Conservation (phyloP, 2,329 filamentous ascomycete species). For the Ophiocordyceps unilateralis region DNA sequence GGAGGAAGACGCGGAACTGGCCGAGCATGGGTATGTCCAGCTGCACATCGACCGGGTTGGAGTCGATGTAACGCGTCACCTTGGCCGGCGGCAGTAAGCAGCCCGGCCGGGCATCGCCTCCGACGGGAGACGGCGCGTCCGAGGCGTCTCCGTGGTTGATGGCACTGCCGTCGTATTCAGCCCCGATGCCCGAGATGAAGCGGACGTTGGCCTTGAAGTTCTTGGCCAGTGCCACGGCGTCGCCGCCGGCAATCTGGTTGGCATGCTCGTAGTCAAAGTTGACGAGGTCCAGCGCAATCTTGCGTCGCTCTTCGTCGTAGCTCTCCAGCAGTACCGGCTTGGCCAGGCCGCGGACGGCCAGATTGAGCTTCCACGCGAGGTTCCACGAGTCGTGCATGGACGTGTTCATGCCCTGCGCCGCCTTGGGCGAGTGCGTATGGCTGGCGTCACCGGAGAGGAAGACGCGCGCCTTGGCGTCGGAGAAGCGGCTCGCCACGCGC, state of each 20-base stretch:
- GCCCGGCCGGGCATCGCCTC: conserved; percentile 33
- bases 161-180: conserved; percentile 35
- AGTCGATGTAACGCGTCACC: conserved; percentile 58
- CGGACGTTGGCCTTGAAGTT: conserved; percentile 56
- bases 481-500: conserved; percentile 53
- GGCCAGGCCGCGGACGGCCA: conserved; percentile 36
- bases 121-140: conserved; percentile 18
- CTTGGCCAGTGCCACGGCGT: conserved; percentile 43
- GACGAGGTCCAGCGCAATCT: conserved; percentile 40
- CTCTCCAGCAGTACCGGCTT: conserved; percentile 37
- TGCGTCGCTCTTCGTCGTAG: conserved; percentile 46
- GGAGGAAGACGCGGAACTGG: conserved; percentile 60
- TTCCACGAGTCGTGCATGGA: conserved; percentile 47
- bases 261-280: conserved; percentile 42
- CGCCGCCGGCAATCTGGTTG: conserved; percentile 41
- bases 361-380: conserved; percentile 32
- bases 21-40: conserved; percentile 63
- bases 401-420: conserved; percentile 51
- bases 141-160: conserved; percentile 25
- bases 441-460: conserved; percentile 56
- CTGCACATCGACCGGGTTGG: conserved; percentile 62
- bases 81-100: conserved; percentile 48
- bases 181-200: conserved; percentile 58
- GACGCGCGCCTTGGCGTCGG: conserved; percentile 40
- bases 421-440: conserved; percentile 57